Percentiles rank a stretch among this genome's conserved stretches.
Evolutionary conservation across 768 basidiomycete genomes (phyloP).

Genomic region (Russula brevipes): DNA sequence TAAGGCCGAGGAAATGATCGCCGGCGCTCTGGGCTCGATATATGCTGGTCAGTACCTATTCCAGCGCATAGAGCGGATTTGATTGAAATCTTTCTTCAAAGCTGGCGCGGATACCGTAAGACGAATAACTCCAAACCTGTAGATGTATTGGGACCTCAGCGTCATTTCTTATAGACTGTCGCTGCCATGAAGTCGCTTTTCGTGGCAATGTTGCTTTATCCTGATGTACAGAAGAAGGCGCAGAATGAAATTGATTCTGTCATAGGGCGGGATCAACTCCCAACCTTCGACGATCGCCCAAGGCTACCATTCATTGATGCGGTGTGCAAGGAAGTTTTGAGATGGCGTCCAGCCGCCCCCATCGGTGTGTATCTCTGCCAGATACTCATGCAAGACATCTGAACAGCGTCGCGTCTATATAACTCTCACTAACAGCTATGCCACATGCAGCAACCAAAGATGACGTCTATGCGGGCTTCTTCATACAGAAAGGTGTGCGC

Average conservation of each 20-base stretch:
- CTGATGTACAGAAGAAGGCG: not conserved
- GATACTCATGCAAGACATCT: not conserved
- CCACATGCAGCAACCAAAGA: slow-evolving; percentile 1
- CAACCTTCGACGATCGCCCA: not conserved
- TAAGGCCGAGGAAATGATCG: too few relatives aligned
- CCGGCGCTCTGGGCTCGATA: too few relatives aligned
- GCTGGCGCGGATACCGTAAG: slow-evolving; percentile 7
- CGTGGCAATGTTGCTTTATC: not conserved
- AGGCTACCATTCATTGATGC: not conserved
- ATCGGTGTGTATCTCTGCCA: not conserved
- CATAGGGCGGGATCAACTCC: not conserved
- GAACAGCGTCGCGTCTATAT: not conserved
- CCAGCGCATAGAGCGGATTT: too few relatives aligned
- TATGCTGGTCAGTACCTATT: too few relatives aligned
- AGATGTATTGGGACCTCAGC: not conserved
- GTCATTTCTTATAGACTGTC: not conserved
- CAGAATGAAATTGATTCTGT: slow-evolving; percentile 1
- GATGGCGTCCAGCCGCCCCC: not conserved
- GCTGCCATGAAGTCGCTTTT: not conserved
- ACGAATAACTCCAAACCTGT: not conserved
- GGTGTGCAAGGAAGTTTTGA: not conserved
- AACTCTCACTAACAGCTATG: not conserved
- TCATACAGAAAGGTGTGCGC: not conserved
- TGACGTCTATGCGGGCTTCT: not conserved
- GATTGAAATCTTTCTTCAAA: not conserved